phyloP scores from a whole-genome alignment of 192 early-diverging fungal genomes.

The Gaertneriomyces sp. region DNA sequence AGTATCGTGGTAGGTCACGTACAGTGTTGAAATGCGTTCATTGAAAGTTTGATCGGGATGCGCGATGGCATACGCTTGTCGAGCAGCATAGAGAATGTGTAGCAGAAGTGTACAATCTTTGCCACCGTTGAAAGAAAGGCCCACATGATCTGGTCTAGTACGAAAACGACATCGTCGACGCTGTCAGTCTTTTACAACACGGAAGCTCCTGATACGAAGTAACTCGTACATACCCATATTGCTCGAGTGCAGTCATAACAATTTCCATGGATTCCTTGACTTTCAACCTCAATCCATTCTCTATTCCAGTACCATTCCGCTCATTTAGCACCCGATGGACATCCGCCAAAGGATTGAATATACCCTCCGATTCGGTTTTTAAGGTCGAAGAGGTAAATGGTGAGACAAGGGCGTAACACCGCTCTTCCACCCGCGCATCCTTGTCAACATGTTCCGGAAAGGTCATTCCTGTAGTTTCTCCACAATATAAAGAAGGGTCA shows the following conservation, averaged over 20 bases:
- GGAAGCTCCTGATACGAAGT: background rate
- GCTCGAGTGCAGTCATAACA: conserved; percentile 46
- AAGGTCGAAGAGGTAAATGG: too few relatives aligned
- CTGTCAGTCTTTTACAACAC: background rate
- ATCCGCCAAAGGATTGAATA: background rate
- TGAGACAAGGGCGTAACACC: too few relatives aligned
- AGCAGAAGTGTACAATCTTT: conserved; percentile 96
- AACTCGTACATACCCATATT: conserved; percentile 51
- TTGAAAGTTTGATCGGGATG: background rate
- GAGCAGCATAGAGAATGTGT: conserved; percentile 69
- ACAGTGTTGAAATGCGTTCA: conserved; percentile 48
- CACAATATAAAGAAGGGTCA: too few relatives aligned
- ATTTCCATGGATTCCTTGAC: conserved; percentile 43
- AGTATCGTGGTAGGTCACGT: conserved; percentile 70
- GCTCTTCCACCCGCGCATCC: too few relatives aligned
- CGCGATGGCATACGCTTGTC: conserved; percentile 34
- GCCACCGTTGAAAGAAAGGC: conserved; percentile 92
- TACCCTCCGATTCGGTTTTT: too few relatives aligned
- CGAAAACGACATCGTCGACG: background rate
- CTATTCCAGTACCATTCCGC: background rate
- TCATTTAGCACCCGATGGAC: background rate
- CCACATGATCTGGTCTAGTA: conserved; percentile 56
- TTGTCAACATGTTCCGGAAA: too few relatives aligned
- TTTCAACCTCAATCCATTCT: background rate
- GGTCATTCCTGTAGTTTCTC: too few relatives aligned